Conservation (phyloP, 495 filamentous ascomycete genomes). For the Sporormia fimetaria region DNA sequence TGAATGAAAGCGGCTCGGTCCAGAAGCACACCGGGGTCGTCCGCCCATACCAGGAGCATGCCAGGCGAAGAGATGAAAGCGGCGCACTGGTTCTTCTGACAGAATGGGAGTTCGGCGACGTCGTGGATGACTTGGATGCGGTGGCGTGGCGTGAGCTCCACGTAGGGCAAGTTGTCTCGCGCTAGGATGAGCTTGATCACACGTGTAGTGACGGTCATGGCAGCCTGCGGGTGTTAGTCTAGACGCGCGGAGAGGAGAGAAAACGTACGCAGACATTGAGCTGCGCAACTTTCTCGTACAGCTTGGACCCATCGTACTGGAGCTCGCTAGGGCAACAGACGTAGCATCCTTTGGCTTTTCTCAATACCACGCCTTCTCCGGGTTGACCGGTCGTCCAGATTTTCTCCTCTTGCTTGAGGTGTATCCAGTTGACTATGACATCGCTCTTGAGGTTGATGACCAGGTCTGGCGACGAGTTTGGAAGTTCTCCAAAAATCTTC, state of each 20-base stretch:
- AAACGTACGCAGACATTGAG: constrained; percentile 46
- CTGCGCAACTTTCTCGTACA: constrained; percentile 41
- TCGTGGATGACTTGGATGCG: constrained; percentile 49
- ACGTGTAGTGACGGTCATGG: constrained; percentile 49
- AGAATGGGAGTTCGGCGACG: constrained; percentile 42
- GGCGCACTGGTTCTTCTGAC: constrained; percentile 56
- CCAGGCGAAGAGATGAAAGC: constrained; percentile 49
- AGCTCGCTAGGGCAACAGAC: constrained; percentile 47
- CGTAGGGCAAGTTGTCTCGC: constrained; percentile 37
- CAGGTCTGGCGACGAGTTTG: constrained; percentile 33
- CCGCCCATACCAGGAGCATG: constrained; percentile 56
- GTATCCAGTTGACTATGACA: constrained; percentile 52
- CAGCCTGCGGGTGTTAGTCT: constrained; percentile 33
- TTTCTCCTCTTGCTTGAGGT: constrained; percentile 46
- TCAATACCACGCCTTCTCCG: constrained; percentile 51
- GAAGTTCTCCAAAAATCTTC: constrained; percentile 39
- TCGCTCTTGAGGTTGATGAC: constrained; percentile 45
- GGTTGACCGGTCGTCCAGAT: constrained; percentile 45
- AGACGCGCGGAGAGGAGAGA: background rate
- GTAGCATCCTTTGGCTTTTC: constrained; percentile 43
- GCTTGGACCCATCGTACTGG: constrained; percentile 35
- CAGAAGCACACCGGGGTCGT: constrained; percentile 46
- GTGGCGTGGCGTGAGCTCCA: constrained; percentile 46
- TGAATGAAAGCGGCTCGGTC: constrained; percentile 41
- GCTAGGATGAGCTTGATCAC: constrained; percentile 46